Evolutionary conservation across 805 yeast genomes (phyloP), one percentile per base, ranked within the genome.

Genomic region (Barnettozyma californica): DNA sequence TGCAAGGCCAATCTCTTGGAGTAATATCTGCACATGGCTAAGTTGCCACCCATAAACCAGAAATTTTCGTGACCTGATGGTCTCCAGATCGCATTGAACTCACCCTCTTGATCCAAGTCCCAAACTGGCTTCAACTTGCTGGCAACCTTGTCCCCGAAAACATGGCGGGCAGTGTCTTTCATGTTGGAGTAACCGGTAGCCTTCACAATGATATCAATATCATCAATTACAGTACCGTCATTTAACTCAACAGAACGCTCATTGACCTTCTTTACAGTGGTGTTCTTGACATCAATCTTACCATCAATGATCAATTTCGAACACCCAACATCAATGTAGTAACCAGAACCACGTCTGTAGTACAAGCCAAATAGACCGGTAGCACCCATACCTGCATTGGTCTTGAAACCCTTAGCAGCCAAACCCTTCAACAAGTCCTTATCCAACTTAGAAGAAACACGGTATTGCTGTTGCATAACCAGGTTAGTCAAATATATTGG

Each of bases 291-390:
- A 27, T 61, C 58, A 49, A 73, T 67, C 50, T 68, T 68, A 14
- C 70, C 74, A 11, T 69, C 68, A 37, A 63, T 59, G 48, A 73
- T 69, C 49, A 68, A 56, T 37, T 62, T 64, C 31, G 75, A 69
- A 49, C 70, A 66, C 9, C 78, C 78, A 41, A 71, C 75, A 52
- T 73, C 76, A 48, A 69, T 70, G 54, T 73, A 73, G 55, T 72
- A 73, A 39, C 78, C 78, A 1, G 77, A 75, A 29, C 74, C 74
- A 54, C 71, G 63, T 44, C 74, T 60, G 52, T 60, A 62, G 51
- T 70, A 67, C 45, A 68, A 58, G 19, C 74, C 70, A 47, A 68
- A 66, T 45, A 73, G 54, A 4, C 78, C 77, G 35, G 75, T 68
- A 27, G 65, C 71, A 25, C 74, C 77, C 59, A 64, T 65, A 18